These are phyloP conservation scores for Aphanomyces invadans DNA, from an alignment of 352 stramenopile genomes.

Conservation along the genomic window DNA sequence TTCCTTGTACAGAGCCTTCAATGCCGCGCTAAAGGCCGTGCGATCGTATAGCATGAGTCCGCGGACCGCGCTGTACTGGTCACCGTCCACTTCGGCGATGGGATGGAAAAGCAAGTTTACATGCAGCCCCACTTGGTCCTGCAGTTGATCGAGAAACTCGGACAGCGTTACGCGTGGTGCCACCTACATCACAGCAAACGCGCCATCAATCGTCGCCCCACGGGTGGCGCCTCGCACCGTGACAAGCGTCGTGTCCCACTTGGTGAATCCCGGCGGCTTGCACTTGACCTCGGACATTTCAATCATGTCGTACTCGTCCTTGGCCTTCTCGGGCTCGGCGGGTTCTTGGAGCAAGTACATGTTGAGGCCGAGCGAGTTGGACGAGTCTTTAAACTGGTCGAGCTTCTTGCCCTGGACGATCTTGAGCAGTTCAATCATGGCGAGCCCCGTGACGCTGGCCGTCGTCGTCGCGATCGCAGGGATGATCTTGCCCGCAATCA, in stretches of 20 bases:
- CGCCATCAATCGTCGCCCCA: background rate
- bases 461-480: slow-evolving; percentile 99
- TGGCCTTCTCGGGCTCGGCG: slow-evolving; percentile 67
- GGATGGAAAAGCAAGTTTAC: slow-evolving; percentile 74
- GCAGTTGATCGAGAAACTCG: slow-evolving; percentile 61
- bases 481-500: slow-evolving; percentile 99
- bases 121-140: slow-evolving; percentile 62
- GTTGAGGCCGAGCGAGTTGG: slow-evolving; percentile 87
- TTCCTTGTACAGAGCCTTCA: slow-evolving; percentile 62
- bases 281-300: slow-evolving; percentile 84
- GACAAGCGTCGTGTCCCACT: slow-evolving; percentile 86
- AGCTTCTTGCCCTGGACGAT: slow-evolving; percentile 83
- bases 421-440: slow-evolving; percentile 90
- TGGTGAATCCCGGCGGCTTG: slow-evolving; percentile 84
- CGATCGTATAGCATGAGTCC: slow-evolving; percentile 83
- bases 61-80: slow-evolving; percentile 56
- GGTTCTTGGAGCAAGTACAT: slow-evolving; percentile 90
- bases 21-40: slow-evolving; percentile 60
- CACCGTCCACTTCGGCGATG: slow-evolving; percentile 63
- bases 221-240: slow-evolving; percentile 39
- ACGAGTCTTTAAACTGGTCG: slow-evolving; percentile 87
- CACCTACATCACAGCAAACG: background rate
- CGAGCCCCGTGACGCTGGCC: slow-evolving; percentile 96
- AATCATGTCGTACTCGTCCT: slow-evolving; percentile 88
- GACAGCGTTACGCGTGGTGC: slow-evolving; percentile 40